These are phyloP conservation scores for Oleoguttula mirabilis DNA, from an alignment of 495 filamentous ascomycete genomes.

Conservation along the genomic window DNA sequence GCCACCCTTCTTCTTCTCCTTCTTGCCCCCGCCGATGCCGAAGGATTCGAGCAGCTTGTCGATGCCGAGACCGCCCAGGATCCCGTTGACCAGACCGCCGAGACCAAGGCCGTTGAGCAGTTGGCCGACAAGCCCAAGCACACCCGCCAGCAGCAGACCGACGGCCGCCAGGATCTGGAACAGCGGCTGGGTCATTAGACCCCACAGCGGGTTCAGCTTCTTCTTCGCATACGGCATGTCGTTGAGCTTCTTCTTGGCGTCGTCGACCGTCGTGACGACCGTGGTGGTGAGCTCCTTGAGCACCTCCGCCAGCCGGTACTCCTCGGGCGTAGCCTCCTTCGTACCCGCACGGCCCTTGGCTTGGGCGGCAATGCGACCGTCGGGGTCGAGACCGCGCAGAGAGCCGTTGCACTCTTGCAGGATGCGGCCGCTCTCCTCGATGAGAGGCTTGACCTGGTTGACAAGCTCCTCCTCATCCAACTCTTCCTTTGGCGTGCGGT, in stretches of 20 bases:
- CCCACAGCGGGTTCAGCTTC: conserved; percentile 81
- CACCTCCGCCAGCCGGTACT: conserved; percentile 70
- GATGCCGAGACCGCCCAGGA: conserved; percentile 70
- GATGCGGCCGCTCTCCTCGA: conserved; percentile 73
- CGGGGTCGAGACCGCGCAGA: conserved; percentile 82
- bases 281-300: conserved; percentile 62
- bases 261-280: conserved; percentile 66
- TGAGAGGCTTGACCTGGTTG: conserved; percentile 67
- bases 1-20: conserved; percentile 33
- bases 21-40: conserved; percentile 50
- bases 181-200: conserved; percentile 65
- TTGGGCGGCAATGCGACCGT: conserved; percentile 71
- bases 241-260: conserved; percentile 71
- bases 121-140: conserved; percentile 69
- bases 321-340: conserved; percentile 75
- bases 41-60: conserved; percentile 64
- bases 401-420: conserved; percentile 80
- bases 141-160: conserved; percentile 69
- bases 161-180: conserved; percentile 92
- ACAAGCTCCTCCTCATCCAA: conserved; percentile 86
- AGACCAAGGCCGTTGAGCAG: conserved; percentile 75
- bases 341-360: conserved; percentile 72
- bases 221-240: conserved; percentile 93
- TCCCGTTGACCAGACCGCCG: conserved; percentile 62
- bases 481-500: conserved; percentile 76